Evolutionary conservation across 2,329 filamentous ascomycete species (phyloP).

Genomic region (Fusarium hainanense): DNA sequence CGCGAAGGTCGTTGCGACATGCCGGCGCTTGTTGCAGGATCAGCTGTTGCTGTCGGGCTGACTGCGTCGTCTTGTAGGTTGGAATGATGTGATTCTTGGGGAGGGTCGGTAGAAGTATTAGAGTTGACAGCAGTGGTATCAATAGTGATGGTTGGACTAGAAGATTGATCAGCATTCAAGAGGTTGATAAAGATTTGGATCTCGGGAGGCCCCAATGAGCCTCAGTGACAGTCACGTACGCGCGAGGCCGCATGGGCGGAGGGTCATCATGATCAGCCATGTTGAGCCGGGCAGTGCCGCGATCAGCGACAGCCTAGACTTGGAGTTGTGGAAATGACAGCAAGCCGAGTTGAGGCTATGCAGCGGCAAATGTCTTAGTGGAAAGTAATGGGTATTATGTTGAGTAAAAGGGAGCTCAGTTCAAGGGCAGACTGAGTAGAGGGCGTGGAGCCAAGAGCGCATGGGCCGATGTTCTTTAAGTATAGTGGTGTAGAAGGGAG

Average conservation of each 20-base stretch:
- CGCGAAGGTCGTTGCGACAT: slow-evolving; percentile 41
- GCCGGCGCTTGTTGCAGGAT: slow-evolving; percentile 46
- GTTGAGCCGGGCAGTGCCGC: slow-evolving; percentile 24
- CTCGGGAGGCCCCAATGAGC: slow-evolving; percentile 25
- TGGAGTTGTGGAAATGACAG: slow-evolving; percentile 7
- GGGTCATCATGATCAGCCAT: slow-evolving; percentile 42
- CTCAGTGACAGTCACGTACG: slow-evolving; percentile 37
- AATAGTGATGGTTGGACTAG: slow-evolving; percentile 66
- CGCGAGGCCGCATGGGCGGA: slow-evolving; percentile 44
- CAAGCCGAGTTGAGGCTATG: slow-evolving; percentile 39
- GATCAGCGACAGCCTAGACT: slow-evolving; percentile 24
- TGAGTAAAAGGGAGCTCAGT: slow-evolving; percentile 27
- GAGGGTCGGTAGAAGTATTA: slow-evolving; percentile 46
- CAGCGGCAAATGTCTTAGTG: slow-evolving; percentile 29
- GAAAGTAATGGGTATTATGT: slow-evolving; percentile 18
- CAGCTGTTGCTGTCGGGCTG: slow-evolving; percentile 54
- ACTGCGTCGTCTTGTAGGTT: slow-evolving; percentile 55
- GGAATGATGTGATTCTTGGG: slow-evolving; percentile 42
- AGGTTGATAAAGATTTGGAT: slow-evolving; percentile 14
- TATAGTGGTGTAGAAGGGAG: slow-evolving; percentile 1
- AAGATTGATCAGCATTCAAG: slow-evolving; percentile 28
- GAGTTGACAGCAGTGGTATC: slow-evolving; percentile 59
- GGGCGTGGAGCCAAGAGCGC: slow-evolving; percentile 40
- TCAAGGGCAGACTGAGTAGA: slow-evolving; percentile 37
- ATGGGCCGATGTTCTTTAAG: slow-evolving; percentile 32